Base-by-base conservation (phyloP, 148 eudicot genomes). In the Spergularia bocconei region DNA sequence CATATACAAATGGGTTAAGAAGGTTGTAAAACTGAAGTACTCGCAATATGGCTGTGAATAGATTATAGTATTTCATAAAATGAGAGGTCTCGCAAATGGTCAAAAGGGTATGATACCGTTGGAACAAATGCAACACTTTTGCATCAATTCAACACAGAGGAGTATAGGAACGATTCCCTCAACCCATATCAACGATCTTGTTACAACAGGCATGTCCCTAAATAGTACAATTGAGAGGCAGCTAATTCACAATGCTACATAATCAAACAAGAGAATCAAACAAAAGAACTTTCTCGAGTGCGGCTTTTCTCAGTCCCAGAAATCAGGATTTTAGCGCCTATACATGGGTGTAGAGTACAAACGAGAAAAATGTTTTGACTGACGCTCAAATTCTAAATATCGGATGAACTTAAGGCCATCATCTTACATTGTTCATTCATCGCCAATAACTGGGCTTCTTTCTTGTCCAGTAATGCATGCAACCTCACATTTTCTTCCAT, bases 401-500 rank as follows among this genome's bases (percentile, higher is more conserved):
- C 66, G 63, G 90, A 87, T 64, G 91, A 88, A 76, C 80, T 89
- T 33, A 93, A 78, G 65, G 98, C 98, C 96, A 93, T 91, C 63
- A 93, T 79, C 88, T 91, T 93, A 87, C 98, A 93, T 54, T 93
- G 96, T 71, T 93, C 98, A 72, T 88, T 93, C 98, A 93, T 93
- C 67, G 98, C 98, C 84, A 93, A 83, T 39, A 93, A 87, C 71
- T 93, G 98, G 21, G 96, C 96, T 79, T 93, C 98, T 78, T 91
- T 93, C 80, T 93, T 88, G 87, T 93, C 98, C 36, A 93, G 87
- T 75, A 86, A 86, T 62, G 91, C 83, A 75, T 81, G 80, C 80
- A 93, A 77, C 83, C 81, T 85, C 77, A 89, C 87, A 69, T 93
- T 93, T 79, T 93, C 98, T 72, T 93, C 93, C 98, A 93, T 89